Evolutionary conservation across 306 rosid species (phyloP).

Genomic region (Trifolium pratense): DNA sequence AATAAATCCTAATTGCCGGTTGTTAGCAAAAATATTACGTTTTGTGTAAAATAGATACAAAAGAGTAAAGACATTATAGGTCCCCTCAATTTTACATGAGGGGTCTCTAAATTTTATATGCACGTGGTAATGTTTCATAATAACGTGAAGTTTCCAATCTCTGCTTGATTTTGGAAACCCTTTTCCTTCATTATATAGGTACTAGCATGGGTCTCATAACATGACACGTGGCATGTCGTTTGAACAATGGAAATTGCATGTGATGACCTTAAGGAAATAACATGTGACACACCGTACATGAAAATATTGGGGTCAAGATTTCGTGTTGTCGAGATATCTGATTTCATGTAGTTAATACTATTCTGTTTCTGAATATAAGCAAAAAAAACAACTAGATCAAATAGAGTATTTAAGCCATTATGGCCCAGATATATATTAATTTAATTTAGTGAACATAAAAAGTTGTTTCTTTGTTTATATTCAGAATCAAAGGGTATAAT

Average conservation of each 20-base stretch:
- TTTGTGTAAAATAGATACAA: background rate
- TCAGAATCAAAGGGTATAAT: no score
- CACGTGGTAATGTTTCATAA: conserved; percentile 74
- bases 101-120: conserved; percentile 47
- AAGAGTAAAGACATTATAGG: conserved; percentile 44
- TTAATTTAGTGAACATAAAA: no score
- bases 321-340: background rate
- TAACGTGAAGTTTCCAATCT: conserved; percentile 56
- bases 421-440: no score
- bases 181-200: conserved; percentile 40
- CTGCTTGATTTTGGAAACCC: conserved; percentile 48
- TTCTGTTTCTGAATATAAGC: no score
- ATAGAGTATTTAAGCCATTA: no score
- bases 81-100: conserved; percentile 40
- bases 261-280: conserved; percentile 49
- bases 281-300: conserved; percentile 8
- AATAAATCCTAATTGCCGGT: conserved; percentile 45
- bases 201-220: conserved; percentile 24
- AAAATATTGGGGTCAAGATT: background rate
- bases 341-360: no score
- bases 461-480: no score
- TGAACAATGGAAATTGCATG: conserved; percentile 68
- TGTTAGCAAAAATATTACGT: conserved; percentile 45
- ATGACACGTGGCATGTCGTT: conserved; percentile 79
- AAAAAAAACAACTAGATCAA: no score